Evolutionary conservation across 2,329 filamentous ascomycete genomes (phyloP).

Genomic region (Penicillium palitans): DNA sequence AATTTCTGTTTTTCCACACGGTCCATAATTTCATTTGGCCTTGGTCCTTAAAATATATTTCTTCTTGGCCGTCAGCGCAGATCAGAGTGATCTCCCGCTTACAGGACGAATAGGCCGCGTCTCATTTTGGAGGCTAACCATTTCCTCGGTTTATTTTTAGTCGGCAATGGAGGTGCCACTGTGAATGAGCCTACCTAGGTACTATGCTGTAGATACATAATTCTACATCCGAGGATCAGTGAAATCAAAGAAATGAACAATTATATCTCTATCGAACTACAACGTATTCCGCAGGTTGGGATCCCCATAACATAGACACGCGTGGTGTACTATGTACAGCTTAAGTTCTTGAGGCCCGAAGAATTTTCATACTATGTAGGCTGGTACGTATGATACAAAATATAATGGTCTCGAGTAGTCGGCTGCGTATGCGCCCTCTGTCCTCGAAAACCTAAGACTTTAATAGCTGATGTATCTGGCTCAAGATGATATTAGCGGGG

Average conservation of each 20-base stretch:
- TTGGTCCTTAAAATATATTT: neutral
- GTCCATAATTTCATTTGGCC: neutral
- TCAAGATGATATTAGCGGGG: neutral
- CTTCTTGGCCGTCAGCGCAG: neutral
- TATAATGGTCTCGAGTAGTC: neutral
- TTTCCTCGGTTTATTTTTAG: neutral
- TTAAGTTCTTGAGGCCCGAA: neutral
- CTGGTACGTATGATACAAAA: neutral
- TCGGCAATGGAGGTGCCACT: neutral
- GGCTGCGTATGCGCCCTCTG: neutral
- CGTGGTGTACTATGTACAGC: neutral
- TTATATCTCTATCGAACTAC: neutral
- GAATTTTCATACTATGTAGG: neutral
- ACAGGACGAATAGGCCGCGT: neutral
- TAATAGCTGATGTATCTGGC: neutral
- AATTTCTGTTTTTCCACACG: neutral
- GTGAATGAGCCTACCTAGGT: neutral
- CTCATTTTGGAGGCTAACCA: neutral
- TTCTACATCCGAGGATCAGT: neutral
- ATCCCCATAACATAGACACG: neutral
- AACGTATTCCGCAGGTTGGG: neutral
- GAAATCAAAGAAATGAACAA: neutral
- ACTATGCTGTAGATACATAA: neutral
- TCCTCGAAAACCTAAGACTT: neutral
- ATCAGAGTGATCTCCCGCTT: constrained; percentile 11